Conservation (phyloP, 1,139 yeast genomes). For the Candida frijolesensis region DNA sequence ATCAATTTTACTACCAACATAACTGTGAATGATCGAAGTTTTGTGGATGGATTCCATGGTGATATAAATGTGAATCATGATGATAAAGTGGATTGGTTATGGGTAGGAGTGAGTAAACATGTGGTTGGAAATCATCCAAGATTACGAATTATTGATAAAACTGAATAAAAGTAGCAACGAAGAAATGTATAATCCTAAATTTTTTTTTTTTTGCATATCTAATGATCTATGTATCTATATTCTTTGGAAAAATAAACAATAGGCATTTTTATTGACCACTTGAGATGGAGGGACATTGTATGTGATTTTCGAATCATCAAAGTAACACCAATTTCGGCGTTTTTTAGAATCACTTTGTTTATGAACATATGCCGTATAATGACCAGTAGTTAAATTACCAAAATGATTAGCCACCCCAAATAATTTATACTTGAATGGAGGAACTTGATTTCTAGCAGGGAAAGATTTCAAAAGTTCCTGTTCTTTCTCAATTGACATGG, state of each 20-base stretch:
- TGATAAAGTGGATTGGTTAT: slow-evolving; percentile 67
- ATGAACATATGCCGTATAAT: slow-evolving; percentile 83
- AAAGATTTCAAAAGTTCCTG: slow-evolving; percentile 47
- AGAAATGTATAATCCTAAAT: not conserved
- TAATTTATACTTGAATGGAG: slow-evolving; percentile 78
- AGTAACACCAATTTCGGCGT: slow-evolving; percentile 67
- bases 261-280: slow-evolving; percentile 66
- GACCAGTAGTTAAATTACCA: slow-evolving; percentile 85
- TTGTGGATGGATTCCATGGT: slow-evolving; percentile 79
- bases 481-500: slow-evolving; percentile 31
- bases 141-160: slow-evolving; percentile 34
- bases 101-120: slow-evolving; percentile 69
- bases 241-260: slow-evolving; percentile 69
- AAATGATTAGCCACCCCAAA: slow-evolving; percentile 89
- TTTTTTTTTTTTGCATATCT: not conserved
- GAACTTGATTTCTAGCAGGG: slow-evolving; percentile 72
- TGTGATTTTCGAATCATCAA: slow-evolving; percentile 69
- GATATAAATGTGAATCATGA: slow-evolving; percentile 54
- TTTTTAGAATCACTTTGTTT: slow-evolving; percentile 45
- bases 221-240: slow-evolving; percentile 19
- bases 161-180: slow-evolving; percentile 6
- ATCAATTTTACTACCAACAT: slow-evolving; percentile 76
- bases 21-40: slow-evolving; percentile 78
- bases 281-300: slow-evolving; percentile 40
- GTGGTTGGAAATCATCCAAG: slow-evolving; percentile 51